Conservation (phyloP, 805 yeast species). For the Candida easanensis region DNA sequence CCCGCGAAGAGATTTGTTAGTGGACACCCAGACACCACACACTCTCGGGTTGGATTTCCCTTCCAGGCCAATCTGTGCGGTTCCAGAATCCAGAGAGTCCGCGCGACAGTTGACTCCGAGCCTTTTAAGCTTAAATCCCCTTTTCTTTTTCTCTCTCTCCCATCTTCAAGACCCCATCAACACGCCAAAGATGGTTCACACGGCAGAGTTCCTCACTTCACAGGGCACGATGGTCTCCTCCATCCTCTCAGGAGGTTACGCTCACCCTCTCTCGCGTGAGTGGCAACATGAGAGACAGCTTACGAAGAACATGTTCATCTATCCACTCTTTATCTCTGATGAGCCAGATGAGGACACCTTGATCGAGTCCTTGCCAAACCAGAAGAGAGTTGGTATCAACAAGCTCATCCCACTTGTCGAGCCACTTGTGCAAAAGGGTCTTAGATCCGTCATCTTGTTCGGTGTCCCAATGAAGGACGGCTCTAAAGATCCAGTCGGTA, state of each 20-base stretch:
- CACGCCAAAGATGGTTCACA: conserved; percentile 50
- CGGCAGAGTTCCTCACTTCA: conserved; percentile 64
- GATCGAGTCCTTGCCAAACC: conserved; percentile 82
- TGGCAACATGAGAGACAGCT: conserved; percentile 91
- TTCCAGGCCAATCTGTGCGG: too few relatives aligned
- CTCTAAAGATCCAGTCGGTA: conserved; percentile 75
- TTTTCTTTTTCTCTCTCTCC: too few relatives aligned
- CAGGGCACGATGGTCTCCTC: conserved; percentile 65
- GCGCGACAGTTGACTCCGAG: too few relatives aligned
- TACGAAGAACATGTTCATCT: conserved; percentile 84
- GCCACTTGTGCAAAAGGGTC: conserved; percentile 73
- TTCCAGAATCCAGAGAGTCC: too few relatives aligned
- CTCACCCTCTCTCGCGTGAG: conserved; percentile 80
- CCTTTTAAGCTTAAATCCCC: too few relatives aligned
- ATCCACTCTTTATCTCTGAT: conserved; percentile 86
- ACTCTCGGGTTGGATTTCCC: background rate
- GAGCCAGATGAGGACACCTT: conserved; percentile 71
- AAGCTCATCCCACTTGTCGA: conserved; percentile 70
- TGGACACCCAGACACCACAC: background rate
- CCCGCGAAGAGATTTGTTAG: background rate
- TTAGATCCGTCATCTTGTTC: conserved; percentile 81
- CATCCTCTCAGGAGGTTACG: conserved; percentile 89
- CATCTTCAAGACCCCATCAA: too few relatives aligned
- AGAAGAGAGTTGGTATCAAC: conserved; percentile 82
- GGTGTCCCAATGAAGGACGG: conserved; percentile 84